Base-by-base conservation (phyloP, 805 yeast genomes). In the Cephaloascus albidus region DNA sequence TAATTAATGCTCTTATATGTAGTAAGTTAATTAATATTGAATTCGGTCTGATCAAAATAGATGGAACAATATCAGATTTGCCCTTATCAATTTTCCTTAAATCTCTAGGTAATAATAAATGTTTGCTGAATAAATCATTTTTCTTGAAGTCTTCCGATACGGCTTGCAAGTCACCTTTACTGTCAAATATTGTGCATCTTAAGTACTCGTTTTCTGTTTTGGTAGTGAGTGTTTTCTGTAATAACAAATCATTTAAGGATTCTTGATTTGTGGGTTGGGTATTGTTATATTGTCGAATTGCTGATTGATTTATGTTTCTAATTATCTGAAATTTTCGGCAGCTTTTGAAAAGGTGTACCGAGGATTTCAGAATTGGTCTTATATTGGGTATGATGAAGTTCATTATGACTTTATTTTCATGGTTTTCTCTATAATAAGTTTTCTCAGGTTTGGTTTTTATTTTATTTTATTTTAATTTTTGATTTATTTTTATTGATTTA, bases 21-120 rank as follows among this genome's bases (percentile, higher is more conserved):
- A 74, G 54, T 19, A 76, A 52, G 48, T 65, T 74, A 35, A 76
- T 48, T 18, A 76, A 49, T 12, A 76, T 69, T 26, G 73, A 63
- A 44, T 68, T 56, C 12, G 64, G 62, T 33, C 80, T 54, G 1
- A 73, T 65, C 38, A 75, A 55, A 3, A 76, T 60, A 31, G 77
- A 68, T 0, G 81, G 81, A n/a, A 76, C 81, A 23, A 76, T 72
- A 45, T 75, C 81, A 28, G 58, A 60, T 40, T 60, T 59, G 3
- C 61, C 65, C 42, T 59, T 61, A 26, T 72, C 71, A 27, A 76
- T 68, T 49, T 76, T 76, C 5, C 81, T 49, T 30, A 76, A 57
- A 49, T 76, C 81, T 46, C 81, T 57, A 1, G 78, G 72, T 1
- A 70, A 63, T 23, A 76, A 50, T 42, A 69, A 67, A 51, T 74